Evolutionary conservation across 352 stramenopile species (phyloP).

Genomic region (Phytophthora multivora): DNA sequence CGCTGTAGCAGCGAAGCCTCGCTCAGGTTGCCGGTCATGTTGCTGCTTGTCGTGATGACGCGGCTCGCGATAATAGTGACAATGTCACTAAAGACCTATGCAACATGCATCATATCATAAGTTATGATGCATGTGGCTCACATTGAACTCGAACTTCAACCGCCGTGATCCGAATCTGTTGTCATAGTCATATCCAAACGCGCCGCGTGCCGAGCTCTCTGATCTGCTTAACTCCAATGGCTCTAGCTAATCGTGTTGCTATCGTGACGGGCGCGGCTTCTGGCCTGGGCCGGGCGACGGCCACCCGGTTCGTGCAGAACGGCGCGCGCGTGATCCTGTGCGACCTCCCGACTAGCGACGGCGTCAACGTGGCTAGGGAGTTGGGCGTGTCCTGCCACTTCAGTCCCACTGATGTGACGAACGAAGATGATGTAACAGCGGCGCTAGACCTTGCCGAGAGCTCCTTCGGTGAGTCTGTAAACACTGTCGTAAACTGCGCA

Average conservation of each 20-base stretch:
- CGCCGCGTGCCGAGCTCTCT: neutral
- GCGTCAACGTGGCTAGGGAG: constrained; percentile 74
- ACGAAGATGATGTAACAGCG: constrained; percentile 85
- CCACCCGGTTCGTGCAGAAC: constrained; percentile 87
- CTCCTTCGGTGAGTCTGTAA: constrained; percentile 92
- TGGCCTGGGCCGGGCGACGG: constrained; percentile 93
- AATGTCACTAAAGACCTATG: constrained; percentile 7
- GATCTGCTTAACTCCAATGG: constrained; percentile 37
- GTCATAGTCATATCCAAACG: constrained; percentile 7
- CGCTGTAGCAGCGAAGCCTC: constrained; percentile 46
- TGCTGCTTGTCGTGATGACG: constrained; percentile 26
- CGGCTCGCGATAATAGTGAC: constrained; percentile 19
- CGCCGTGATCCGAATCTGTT: neutral
- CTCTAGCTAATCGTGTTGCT: constrained; percentile 72
- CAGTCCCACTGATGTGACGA: constrained; percentile 86
- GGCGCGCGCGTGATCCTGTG: constrained; percentile 93
- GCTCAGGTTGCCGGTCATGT: constrained; percentile 14
- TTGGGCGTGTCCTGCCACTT: constrained; percentile 85
- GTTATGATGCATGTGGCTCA: constrained; percentile 11
- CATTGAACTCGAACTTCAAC: constrained; percentile 31
- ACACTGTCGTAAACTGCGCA: constrained; percentile 96
- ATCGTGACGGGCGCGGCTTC: constrained; percentile 94
- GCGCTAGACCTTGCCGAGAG: constrained; percentile 93
- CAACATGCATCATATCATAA: too few relatives aligned
- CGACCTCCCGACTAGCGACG: constrained; percentile 89